These are phyloP conservation scores for Diatrype stigma DNA, from an alignment of 2,329 filamentous ascomycete genomes.

Conservation along the genomic window DNA sequence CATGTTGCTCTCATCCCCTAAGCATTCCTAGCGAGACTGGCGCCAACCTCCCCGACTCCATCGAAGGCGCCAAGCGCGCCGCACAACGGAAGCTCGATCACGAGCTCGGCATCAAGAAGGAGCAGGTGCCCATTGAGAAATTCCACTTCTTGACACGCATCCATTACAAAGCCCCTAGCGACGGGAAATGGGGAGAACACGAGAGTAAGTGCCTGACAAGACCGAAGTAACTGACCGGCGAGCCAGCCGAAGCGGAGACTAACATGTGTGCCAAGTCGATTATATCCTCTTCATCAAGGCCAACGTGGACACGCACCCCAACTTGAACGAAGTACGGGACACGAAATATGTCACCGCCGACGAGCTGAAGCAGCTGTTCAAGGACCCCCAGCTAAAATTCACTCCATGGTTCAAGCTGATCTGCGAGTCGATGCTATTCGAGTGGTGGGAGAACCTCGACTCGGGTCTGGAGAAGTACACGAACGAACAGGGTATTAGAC, in stretches of 20 bases:
- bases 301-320: constrained; percentile 77
- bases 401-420: constrained; percentile 99
- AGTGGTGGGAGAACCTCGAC: constrained; percentile 92
- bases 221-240: background rate
- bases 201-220: constrained; percentile 64
- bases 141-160: constrained; percentile 95
- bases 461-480: constrained; percentile 77
- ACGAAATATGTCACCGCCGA: constrained; percentile 79
- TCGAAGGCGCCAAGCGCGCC: constrained; percentile 84
- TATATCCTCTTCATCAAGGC: constrained; percentile 99
- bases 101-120: constrained; percentile 84
- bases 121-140: constrained; percentile 84
- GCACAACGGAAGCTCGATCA: constrained; percentile 92
- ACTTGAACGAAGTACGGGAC: constrained; percentile 84
- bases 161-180: constrained; percentile 95
- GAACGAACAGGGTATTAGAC: constrained; percentile 80
- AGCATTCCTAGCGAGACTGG: constrained; percentile 90
- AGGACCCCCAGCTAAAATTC: constrained; percentile 75
- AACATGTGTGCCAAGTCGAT: constrained; percentile 59
- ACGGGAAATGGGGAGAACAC: constrained; percentile 98
- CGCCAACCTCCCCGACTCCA: constrained; percentile 70
- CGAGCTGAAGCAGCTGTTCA: constrained; percentile 80
- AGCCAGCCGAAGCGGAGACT: constrained; percentile 12
- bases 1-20: constrained; percentile 96
- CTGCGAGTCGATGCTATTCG: constrained; percentile 93